These are phyloP conservation scores for Coemansia sp. DNA, from an alignment of 192 early-diverging fungal species.

Conservation along the genomic window DNA sequence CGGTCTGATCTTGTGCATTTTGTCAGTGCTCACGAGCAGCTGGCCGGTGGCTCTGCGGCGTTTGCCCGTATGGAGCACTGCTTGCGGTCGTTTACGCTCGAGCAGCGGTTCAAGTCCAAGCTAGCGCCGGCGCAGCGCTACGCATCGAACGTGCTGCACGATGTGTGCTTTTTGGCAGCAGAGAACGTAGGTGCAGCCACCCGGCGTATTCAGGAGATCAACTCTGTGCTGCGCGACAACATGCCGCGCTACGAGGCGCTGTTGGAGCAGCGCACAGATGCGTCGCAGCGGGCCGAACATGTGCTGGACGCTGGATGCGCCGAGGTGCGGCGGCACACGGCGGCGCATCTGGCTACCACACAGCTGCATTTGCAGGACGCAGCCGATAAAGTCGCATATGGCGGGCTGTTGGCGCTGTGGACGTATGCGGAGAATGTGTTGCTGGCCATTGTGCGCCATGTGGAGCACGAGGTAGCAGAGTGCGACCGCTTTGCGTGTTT, in stretches of 20 bases:
- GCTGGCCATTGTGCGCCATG: slow-evolving; percentile 63
- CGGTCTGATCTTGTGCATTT: slow-evolving; percentile 94
- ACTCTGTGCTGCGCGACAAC: slow-evolving; percentile 60
- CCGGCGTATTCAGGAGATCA: slow-evolving; percentile 63
- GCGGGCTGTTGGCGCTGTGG: slow-evolving; percentile 81
- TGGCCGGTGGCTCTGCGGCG: slow-evolving; percentile 33
- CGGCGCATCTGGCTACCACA: slow-evolving; percentile 53
- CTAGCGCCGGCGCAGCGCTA: slow-evolving; percentile 92
- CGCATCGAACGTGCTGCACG: slow-evolving; percentile 78
- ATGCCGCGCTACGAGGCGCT: slow-evolving; percentile 77
- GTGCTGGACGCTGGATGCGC: slow-evolving; percentile 62
- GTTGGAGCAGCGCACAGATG: slow-evolving; percentile 67
- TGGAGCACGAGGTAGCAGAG: slow-evolving; percentile 64
- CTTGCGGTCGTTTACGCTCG: slow-evolving; percentile 88
- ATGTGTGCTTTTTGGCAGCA: slow-evolving; percentile 71
- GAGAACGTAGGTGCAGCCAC: slow-evolving; percentile 67
- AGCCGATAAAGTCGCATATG: slow-evolving; percentile 72
- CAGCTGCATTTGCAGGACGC: slow-evolving; percentile 68
- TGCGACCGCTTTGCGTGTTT: slow-evolving; percentile 61
- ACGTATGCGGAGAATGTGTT: slow-evolving; percentile 82
- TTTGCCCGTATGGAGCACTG: slow-evolving; percentile 84
- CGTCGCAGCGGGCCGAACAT: slow-evolving; percentile 64
- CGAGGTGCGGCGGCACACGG: slow-evolving; percentile 56
- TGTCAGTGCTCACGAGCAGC: slow-evolving; percentile 70
- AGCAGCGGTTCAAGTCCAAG: slow-evolving; percentile 93